Base-by-base conservation (phyloP, 345 rosid species). In the Kernera saxatilis region DNA sequence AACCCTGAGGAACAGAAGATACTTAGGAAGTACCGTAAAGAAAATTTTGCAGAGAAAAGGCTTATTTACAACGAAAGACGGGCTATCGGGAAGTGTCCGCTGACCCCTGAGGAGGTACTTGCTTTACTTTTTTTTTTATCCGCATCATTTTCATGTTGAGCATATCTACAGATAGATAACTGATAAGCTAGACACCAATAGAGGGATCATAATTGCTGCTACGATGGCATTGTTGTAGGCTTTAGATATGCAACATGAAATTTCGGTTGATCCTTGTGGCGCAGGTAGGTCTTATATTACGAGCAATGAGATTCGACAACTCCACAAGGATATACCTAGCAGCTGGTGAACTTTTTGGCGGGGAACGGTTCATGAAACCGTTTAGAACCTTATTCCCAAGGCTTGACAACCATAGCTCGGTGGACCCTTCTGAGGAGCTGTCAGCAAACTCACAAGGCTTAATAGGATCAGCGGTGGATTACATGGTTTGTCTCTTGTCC, bases 401-500 rank as follows among this genome's bases (percentile, higher is more conserved):
- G 74, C 96, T 94, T 12, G 93, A 89, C 72, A 94, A 91, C 82
- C 98, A 94, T 74, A 94, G 93, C 81, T 86, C 96, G 8, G 93
- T 95, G 35, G 93, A 86, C 53, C 60, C 88, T 13, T 76, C 86
- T 0, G 99, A 87, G 78, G 99, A 95, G 66, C 83, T 88, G 12
- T 77, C 78, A 53, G 68, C 84, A 25, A 87, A 85, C 64, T 76
- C 82, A 33, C 84, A 45, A 29, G 99, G 99, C 15, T 80, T 95
- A 71, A 45, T 90, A 74, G 99, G 99, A 36, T 95, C 99, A 55
- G 99, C 98, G 60, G 99, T 95, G 63, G 99, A 95, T 90, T 95
- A 95, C 84, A 92, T 95, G 97, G 98, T 95, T 51, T 92, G 99
- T 80, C 90, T 95, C 25, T 96, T 92, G 23, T 89, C 98, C 10